Evolutionary conservation across 2,329 filamentous ascomycete species (phyloP).

Genomic region (Trichoderma cornu-damae): DNA sequence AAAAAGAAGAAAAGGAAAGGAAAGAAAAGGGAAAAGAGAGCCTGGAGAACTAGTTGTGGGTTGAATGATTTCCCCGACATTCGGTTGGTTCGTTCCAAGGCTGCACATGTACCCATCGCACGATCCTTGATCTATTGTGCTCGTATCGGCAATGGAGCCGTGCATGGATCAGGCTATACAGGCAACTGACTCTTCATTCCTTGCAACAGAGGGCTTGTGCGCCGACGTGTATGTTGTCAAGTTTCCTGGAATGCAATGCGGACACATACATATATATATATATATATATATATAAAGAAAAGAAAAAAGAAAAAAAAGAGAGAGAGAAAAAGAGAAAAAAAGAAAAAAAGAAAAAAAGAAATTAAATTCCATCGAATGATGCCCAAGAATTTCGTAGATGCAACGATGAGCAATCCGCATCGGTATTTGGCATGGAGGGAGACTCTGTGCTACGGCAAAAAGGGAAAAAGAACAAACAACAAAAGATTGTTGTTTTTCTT

Average conservation of each 20-base stretch:
- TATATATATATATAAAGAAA: no score
- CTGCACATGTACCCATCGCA: neutral
- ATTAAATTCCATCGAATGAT: no score
- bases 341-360: no score
- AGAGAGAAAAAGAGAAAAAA: no score
- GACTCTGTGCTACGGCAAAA: neutral
- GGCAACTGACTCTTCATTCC: neutral
- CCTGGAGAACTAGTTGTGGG: neutral
- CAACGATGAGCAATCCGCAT: neutral
- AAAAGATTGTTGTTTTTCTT: neutral
- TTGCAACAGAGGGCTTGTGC: neutral
- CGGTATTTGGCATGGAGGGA: no score
- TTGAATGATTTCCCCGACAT: neutral
- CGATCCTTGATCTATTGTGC: neutral
- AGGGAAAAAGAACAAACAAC: neutral
- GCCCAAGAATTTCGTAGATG: neutral
- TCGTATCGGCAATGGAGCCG: slow-evolving; percentile 8
- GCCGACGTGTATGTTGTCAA: neutral
- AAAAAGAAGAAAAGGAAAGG: no score
- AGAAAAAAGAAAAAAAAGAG: no score
- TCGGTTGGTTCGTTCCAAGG: neutral
- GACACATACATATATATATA: no score
- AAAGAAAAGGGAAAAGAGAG: no score
- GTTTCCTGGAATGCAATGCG: neutral
- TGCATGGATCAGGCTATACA: neutral